Evolutionary conservation across 768 basidiomycete genomes (phyloP).

Genomic region (Thelephora aurantiotincta): DNA sequence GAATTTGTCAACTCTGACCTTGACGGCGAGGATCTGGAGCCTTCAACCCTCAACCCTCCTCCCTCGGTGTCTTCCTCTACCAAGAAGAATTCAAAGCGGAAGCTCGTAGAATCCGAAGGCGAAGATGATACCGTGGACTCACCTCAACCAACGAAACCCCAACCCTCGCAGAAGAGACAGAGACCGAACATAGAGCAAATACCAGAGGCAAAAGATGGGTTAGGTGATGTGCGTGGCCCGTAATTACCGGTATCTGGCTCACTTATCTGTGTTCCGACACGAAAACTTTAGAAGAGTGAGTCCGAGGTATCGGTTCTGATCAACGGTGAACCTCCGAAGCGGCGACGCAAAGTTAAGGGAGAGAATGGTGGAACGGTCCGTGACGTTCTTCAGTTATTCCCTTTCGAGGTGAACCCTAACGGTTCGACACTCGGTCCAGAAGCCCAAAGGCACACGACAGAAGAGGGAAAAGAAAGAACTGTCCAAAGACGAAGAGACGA

Average conservation of each 20-base stretch:
- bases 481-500: conserved; percentile 55
- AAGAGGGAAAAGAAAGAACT: conserved; percentile 14
- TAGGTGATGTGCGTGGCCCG: background rate
- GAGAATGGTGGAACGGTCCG: conserved; percentile 20
- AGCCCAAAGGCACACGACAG: conserved; percentile 19
- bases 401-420: background rate
- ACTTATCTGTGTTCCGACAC: background rate
- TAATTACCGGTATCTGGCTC: background rate
- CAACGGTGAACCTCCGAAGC: conserved; percentile 36
- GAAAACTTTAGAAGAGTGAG: conserved; percentile 26
- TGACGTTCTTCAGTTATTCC: conserved; percentile 1
- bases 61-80: too few species aligned
- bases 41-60: too few species aligned
- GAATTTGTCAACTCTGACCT: too few species aligned
- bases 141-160: background rate
- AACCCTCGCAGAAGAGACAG: background rate
- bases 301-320: conserved; percentile 47
- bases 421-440: background rate
- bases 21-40: too few species aligned
- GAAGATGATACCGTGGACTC: too few species aligned
- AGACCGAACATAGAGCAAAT: background rate
- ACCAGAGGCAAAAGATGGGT: background rate
- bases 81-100: too few species aligned
- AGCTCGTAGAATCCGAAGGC: too few species aligned
- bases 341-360: conserved; percentile 23